A percentile compares a stretch with the other conserved stretches of the same genome.
phyloP scores from a whole-genome alignment of 2,329 filamentous ascomycete genomes.

The Alternaria gansuensis region DNA sequence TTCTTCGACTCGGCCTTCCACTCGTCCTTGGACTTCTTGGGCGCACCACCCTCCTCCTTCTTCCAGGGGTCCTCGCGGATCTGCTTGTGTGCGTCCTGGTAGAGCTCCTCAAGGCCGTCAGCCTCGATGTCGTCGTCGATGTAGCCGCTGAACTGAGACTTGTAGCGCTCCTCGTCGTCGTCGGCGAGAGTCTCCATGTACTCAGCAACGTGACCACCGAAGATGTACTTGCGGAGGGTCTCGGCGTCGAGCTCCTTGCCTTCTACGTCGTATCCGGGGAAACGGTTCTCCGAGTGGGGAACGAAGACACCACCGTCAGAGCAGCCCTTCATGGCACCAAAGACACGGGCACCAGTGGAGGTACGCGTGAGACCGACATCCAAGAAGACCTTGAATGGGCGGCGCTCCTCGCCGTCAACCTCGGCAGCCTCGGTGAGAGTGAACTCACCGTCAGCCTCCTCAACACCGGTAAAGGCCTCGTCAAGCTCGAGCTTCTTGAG shows the following conservation, averaged over 20 bases:
- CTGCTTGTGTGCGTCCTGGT: slow-evolving; percentile 90
- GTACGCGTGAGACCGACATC: slow-evolving; percentile 97
- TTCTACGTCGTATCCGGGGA: slow-evolving; percentile 98
- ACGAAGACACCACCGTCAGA: slow-evolving; percentile 97
- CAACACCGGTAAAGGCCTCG: slow-evolving; percentile 91
- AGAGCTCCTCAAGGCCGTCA: slow-evolving; percentile 95
- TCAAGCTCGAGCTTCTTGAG: slow-evolving; percentile 97
- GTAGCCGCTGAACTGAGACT: slow-evolving; percentile 97
- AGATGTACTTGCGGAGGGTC: slow-evolving; percentile 98
- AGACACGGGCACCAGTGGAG: slow-evolving; percentile 97
- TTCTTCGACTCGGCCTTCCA: slow-evolving; percentile 97
- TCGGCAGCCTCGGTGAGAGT: slow-evolving; percentile 93
- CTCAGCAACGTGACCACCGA: slow-evolving; percentile 96
- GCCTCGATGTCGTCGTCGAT: slow-evolving; percentile 96
- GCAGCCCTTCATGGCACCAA: slow-evolving; percentile 99
- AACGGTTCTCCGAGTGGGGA: slow-evolving; percentile 99
- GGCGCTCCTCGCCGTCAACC: slow-evolving; percentile 86
- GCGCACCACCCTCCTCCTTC: slow-evolving; percentile 76
- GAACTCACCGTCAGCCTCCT: slow-evolving; percentile 97
- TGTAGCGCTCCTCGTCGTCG: slow-evolving; percentile 99
- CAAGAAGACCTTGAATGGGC: slow-evolving; percentile 99
- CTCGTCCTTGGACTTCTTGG: slow-evolving; percentile 97
- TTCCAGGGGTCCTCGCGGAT: slow-evolving; percentile 99
- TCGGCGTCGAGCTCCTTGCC: slow-evolving; percentile 97
- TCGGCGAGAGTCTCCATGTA: slow-evolving; percentile 99